phyloP scores from a whole-genome alignment of 495 filamentous ascomycete species.

The Penicillium paradoxum region DNA sequence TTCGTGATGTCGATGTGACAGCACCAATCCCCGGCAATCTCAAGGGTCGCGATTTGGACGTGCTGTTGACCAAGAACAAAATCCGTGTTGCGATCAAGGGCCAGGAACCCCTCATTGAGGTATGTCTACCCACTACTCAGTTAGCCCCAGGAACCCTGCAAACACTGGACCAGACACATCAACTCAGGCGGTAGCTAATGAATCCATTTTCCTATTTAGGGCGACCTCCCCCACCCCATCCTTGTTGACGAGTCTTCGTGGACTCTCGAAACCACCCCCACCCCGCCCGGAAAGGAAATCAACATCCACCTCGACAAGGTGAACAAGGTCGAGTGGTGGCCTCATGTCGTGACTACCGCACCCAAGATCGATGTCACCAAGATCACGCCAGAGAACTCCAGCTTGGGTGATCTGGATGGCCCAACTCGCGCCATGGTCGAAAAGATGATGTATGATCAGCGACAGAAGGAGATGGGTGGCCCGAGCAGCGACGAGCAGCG shows the following conservation, averaged over 20 bases:
- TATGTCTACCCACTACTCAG: constrained; percentile 31
- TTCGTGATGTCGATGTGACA: constrained; percentile 80
- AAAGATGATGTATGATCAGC: constrained; percentile 99
- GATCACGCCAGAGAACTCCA: constrained; percentile 89
- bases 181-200: not conserved
- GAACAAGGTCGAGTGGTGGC: constrained; percentile 98
- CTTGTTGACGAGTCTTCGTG: constrained; percentile 84
- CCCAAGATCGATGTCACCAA: constrained; percentile 86
- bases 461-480: constrained; percentile 89
- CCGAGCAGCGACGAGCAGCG: constrained; percentile 86
- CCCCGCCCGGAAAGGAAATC: constrained; percentile 64
- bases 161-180: not conserved
- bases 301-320: constrained; percentile 91
- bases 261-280: constrained; percentile 71
- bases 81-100: constrained; percentile 84
- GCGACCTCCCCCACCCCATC: constrained; percentile 76
- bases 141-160: too few species aligned
- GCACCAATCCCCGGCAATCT: constrained; percentile 71
- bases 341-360: constrained; percentile 77
- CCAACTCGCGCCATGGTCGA: constrained; percentile 98
- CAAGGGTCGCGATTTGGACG: constrained; percentile 76
- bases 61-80: constrained; percentile 74
- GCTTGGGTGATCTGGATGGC: constrained; percentile 86
- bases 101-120: constrained; percentile 78
- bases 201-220: constrained; percentile 45